Base-by-base conservation (phyloP, 106 monocot species). In the Phalaenopsis aphrodite region DNA sequence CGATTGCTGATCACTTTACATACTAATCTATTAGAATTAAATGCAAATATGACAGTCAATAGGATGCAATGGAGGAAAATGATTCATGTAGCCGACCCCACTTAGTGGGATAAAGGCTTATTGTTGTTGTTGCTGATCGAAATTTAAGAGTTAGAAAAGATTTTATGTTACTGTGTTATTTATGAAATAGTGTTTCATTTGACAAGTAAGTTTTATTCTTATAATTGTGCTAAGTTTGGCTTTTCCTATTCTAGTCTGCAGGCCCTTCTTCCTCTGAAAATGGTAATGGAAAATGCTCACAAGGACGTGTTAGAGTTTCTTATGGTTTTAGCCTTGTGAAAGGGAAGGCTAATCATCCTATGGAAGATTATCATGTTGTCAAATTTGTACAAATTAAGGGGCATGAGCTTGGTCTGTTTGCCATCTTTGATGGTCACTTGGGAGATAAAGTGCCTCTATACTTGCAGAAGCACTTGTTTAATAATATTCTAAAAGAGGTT, bases 361-460 rank as follows among this genome's bases (percentile, higher is more conserved):
- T 95, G 83, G 96, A 96, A 81, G 96, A 96, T 80, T 96, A 84
- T 65, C 91, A 93, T 75, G 87, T 93, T 21, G 89, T 91, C 41
- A 89, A 91, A 65, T 91, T 93, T 76, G 46, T 81, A 10, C 75
- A 82, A 8, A 67, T 55, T 11, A 89, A 85, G 48, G 93, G 87
- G 7, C 86, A 88, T 12, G 84, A 91, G 39, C 85, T 96, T 78
- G 96, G 88, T 64, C 65, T 96, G 43, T 96, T 96, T 83, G 96
- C 90, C 37, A 87, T 96, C 30, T 96, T 84, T 74, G 96, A 96
- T 77, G 93, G 96, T 30, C 96, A 96, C 84, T 84, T 88, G 57
- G 96, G 96, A 66, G 88, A 93, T 61, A 80, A 71, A 43, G 93
- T 96, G 7, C 89, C 96, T 24, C 78, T 79, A 18, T 96, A 96